Evolutionary conservation across 495 filamentous ascomycete genomes (phyloP), one percentile per base, ranked within the genome.

Genomic region (Aspergillus olivimuriae): DNA sequence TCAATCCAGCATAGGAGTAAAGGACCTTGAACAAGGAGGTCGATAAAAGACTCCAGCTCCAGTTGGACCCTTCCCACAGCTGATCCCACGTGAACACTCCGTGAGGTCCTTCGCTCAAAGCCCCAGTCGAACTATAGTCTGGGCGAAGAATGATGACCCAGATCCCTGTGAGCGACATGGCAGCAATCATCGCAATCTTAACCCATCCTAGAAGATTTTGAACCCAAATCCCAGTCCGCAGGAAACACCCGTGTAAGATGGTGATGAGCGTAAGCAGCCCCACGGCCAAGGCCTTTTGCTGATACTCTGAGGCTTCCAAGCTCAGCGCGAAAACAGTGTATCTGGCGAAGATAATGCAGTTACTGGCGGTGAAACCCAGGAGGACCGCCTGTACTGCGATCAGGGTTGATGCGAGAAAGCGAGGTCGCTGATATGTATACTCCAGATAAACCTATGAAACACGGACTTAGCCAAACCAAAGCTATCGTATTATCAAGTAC

Each of bases 1-100:
- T 72, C 16, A 84, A 60, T 0, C 83, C 84, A 0, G 82, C 72
- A 46, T 85, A 89, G 1, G 84, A 81, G 41, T 86, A 87, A 16
- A 81, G 74, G 0, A 89, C 78, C 53, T 87, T 87, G 68, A 87
- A 85, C 1, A 89, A 51, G 0, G 82, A 73, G 0, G 82, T 82
- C 19, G 80, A 72, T 2, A 72, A 68, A 6, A 84, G 52, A 41
- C 55, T 56, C 74, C 73, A 56, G 58, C 60, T 68, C 68, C 66
- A 72, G 35, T 72, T 69, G 1, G 68, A 72, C 1, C 58, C 68
- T 34, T 61, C 58, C 65, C 65, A 72, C 7, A 72, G 31, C 0
- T 49, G 34, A 17, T 69, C 56, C 68, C 66, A 70, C 1, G 60
- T 51, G 11, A 59, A 42, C 3, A 40, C 17, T 20, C 12, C 24